A percentile compares a stretch with the other conserved stretches of the same genome.
These are phyloP conservation scores for Babesia sp. DNA, from an alignment of 169 alveolate genomes.

Conservation along the genomic window DNA sequence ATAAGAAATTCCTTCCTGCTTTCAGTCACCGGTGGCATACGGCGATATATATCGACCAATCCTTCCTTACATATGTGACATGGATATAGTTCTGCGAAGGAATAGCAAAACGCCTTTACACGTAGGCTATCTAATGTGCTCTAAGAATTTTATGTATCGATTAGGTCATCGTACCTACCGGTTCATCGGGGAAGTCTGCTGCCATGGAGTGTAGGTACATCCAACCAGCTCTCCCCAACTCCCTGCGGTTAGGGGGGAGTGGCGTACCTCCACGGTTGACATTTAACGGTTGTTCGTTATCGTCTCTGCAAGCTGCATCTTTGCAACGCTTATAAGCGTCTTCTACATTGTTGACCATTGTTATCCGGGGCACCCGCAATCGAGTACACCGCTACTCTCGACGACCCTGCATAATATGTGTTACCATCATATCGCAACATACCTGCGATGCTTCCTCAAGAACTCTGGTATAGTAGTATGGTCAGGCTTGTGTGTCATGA, in stretches of 20 bases:
- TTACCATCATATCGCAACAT: background rate
- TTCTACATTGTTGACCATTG: conserved; percentile 17
- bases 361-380: background rate
- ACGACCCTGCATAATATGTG: background rate
- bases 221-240: conserved; percentile 85
- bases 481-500: conserved; percentile 14
- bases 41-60: conserved; percentile 62
- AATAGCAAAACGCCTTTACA: conserved; percentile 66
- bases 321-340: conserved; percentile 57
- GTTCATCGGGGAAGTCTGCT: conserved; percentile 76
- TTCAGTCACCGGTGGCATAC: conserved; percentile 66
- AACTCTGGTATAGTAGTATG: background rate
- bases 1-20: conserved; percentile 55
- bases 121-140: conserved; percentile 55
- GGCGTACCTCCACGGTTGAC: background rate
- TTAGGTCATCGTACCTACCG: conserved; percentile 53
- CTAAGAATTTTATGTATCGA: background rate
- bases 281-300: background rate
- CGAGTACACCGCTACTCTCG: background rate
- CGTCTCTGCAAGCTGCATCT: conserved; percentile 62
- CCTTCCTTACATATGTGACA: conserved; percentile 80
- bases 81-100: conserved; percentile 80
- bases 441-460: conserved; percentile 4
- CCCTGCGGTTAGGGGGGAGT: conserved; percentile 79
- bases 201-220: conserved; percentile 79